phyloP scores from a whole-genome alignment of 352 stramenopile species.

The Phytophthora citricola region DNA sequence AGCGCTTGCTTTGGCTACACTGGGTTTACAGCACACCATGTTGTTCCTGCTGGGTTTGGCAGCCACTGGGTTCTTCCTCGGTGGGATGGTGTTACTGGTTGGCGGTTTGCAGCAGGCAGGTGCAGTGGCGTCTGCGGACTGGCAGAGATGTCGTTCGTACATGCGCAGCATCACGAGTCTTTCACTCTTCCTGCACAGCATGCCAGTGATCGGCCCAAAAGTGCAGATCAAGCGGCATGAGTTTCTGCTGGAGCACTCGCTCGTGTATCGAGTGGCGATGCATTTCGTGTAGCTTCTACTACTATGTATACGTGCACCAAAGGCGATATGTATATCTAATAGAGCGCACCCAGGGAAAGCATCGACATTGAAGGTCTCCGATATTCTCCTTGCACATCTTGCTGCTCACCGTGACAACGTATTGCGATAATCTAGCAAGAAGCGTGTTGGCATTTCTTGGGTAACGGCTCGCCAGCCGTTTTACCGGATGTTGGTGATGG shows the following conservation, averaged over 20 bases:
- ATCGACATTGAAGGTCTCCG: background rate
- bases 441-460: background rate
- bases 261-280: slow-evolving; percentile 82
- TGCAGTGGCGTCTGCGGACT: slow-evolving; percentile 64
- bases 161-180: slow-evolving; percentile 84
- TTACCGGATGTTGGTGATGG: slow-evolving; percentile 9
- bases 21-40: slow-evolving; percentile 65
- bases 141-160: slow-evolving; percentile 76
- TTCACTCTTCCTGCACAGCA: slow-evolving; percentile 80
- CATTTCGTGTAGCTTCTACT: slow-evolving; percentile 70
- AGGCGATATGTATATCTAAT: slow-evolving; percentile 17
- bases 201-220: slow-evolving; percentile 69
- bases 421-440: too few relatives aligned
- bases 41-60: slow-evolving; percentile 63
- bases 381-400: slow-evolving; percentile 1
- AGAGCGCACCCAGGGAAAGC: background rate
- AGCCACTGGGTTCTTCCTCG: slow-evolving; percentile 56
- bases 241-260: slow-evolving; percentile 78
- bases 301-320: background rate
- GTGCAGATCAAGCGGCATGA: slow-evolving; percentile 85
- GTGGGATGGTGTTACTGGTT: slow-evolving; percentile 65
- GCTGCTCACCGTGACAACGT: background rate
- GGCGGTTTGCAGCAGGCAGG: slow-evolving; percentile 68
- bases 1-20: slow-evolving; percentile 56
- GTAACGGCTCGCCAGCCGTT: slow-evolving; percentile 16